Base-by-base conservation (phyloP, 176 grass and related monocot species). In the Musa troglodytarum region DNA sequence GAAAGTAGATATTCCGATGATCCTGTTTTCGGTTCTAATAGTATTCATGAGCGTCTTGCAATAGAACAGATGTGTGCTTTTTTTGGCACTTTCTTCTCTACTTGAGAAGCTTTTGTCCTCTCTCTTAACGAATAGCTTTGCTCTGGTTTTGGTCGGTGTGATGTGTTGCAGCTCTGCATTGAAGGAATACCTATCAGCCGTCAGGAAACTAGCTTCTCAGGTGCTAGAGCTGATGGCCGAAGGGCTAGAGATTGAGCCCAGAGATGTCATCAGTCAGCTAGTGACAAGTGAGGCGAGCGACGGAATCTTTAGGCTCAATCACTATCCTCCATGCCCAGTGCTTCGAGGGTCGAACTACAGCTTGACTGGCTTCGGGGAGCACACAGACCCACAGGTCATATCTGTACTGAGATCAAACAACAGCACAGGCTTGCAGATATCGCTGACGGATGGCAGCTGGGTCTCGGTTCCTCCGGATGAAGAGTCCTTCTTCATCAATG, bases 381-480 rank as follows among this genome's bases (percentile, higher is more conserved):
- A 70, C 68, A 70, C 68, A 13, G 68, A 70, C 22, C 68, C 68
- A 51, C 68, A 70, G 68, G 19, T 70, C 43, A 70, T 70, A 15
- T 70, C 68, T 10, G 43, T 72, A 22, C 69, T 72, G 69, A 28
- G 69, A 22, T 72, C 69, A 13, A 72, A 72, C 69, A 72, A 72
- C 50, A 72, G 50, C 19, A 10, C 49, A 14, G 69, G 69, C 19
- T 23, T 72, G 69, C 50, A 72, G 69, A 72, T 72, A 24, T 52
- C 50, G 14, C 50, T 25, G 0, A 53, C 22, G 69, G 69, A 72
- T 11, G 69, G 69, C 8, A 70, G 34, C 16, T 70, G 68, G 68
- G 43, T 70, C 50, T n/a, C 68, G 15, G 43, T 70, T 12, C 50
- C 26, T 2, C 69, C 69, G 17, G 69, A 72, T 50, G 50, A 72